phyloP scores from a whole-genome alignment of 108 stramenopile species.

The Schizochytrium sp. region DNA sequence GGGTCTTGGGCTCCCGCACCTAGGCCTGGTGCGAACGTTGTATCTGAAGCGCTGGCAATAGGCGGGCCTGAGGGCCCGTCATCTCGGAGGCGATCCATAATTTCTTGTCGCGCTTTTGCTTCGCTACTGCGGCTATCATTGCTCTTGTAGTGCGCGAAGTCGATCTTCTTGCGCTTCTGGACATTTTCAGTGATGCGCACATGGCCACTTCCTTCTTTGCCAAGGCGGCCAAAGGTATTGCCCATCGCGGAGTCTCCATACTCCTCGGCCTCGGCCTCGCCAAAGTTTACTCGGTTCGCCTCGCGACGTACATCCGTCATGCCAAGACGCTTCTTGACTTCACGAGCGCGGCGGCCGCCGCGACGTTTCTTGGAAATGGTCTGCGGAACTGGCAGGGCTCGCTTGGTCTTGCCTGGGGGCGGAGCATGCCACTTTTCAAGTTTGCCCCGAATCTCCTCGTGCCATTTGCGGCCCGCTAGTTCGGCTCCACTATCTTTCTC shows the following conservation, averaged over 20 bases:
- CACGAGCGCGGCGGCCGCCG: constrained; percentile 83
- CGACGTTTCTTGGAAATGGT: constrained; percentile 72
- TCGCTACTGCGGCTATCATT: neutral
- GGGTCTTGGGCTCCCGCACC: no score
- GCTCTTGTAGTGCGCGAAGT: neutral
- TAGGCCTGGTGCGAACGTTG: no score
- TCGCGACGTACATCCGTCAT: constrained; percentile 87
- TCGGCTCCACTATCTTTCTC: neutral
- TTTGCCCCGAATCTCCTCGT: constrained; percentile 47
- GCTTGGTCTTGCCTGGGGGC: constrained; percentile 71
- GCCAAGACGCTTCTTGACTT: constrained; percentile 80
- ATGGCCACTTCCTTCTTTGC: constrained; percentile 53
- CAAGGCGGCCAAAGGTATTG: constrained; percentile 70
- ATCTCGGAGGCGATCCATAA: neutral
- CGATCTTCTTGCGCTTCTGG: constrained; percentile 23
- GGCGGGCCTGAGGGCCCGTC: neutral
- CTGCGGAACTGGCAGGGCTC: constrained; percentile 84
- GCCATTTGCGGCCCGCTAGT: constrained; percentile 22
- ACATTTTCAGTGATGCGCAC: constrained; percentile 61
- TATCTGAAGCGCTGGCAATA: neutral
- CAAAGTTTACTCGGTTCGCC: constrained; percentile 75
- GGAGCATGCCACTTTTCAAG: constrained; percentile 85
- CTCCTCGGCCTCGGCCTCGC: constrained; percentile 59
- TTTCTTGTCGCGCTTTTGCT: neutral
- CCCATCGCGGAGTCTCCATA: constrained; percentile 94